Base-by-base conservation (phyloP, 176 grass and related monocot species). In the Olyra latifolia region DNA sequence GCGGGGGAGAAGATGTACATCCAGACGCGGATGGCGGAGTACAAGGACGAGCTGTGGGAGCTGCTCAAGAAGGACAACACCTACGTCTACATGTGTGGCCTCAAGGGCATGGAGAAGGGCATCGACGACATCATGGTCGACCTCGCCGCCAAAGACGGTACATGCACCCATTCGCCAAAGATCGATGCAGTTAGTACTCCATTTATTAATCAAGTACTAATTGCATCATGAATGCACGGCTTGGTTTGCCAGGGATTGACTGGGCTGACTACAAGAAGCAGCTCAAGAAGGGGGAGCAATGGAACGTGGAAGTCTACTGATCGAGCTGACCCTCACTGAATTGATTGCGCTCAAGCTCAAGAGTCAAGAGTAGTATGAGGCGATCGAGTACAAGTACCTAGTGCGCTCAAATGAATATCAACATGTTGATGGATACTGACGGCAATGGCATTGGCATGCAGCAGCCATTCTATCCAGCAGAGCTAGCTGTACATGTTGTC, bases 91-190 rank as follows among this genome's bases (percentile, higher is more conserved):
- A 97, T 97, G 94, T 97, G 94, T 7, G 94, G 94, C 11, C 57
- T 97, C 57, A 97, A 97, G 77, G 94, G 94, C 35, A 97, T 97
- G 94, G 94, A 97, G 91, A 97, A 97, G 94, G 94, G 94, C 58
- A 97, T 97, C 32, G 94, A 97, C 78, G 94, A 97, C 16, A 97
- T 97, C 76, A 97, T 97, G 94, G 32, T 74, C 20, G 79, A 82
- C 47, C 90, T 97, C 10, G 91, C 94, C 0, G 91, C 91, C 1
- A 91, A 77, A 55, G 94, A 97, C 46, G 94, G 94, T n/a, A n/a
- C n/a, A n/a, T n/a, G n/a, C n/a, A n/a, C n/a, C n/a, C n/a, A n/a
- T n/a, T n/a, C n/a, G n/a, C n/a, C n/a, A n/a, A n/a, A n/a, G n/a
- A n/a, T n/a, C n/a, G n/a, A n/a, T n/a, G n/a, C n/a, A n/a, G n/a